These are phyloP conservation scores for Wilhelminamyces savonicus DNA, from an alignment of 805 yeast species.

Conservation along the genomic window DNA sequence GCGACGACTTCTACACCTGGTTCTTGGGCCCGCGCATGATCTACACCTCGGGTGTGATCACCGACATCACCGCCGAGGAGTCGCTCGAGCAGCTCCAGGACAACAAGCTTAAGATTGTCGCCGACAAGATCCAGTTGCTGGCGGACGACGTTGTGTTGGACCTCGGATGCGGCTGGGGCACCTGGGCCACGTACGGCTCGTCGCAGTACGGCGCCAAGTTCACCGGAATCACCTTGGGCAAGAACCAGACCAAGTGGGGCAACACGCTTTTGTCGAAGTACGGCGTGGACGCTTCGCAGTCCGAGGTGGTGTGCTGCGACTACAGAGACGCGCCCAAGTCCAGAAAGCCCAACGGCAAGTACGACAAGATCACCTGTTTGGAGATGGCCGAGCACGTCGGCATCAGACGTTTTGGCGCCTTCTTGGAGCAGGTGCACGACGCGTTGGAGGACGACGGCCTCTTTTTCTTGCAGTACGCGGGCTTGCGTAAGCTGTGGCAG, in stretches of 20 bases:
- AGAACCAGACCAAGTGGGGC: conserved; percentile 89
- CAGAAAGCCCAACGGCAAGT: conserved; percentile 37
- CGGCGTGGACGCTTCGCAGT: conserved; percentile 64
- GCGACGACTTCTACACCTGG: conserved; percentile 93
- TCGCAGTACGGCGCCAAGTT: conserved; percentile 77
- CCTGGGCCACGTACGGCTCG: conserved; percentile 80
- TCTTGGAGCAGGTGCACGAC: conserved; percentile 74
- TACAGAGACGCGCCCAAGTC: conserved; percentile 87
- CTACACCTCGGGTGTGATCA: conserved; percentile 80
- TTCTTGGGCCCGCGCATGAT: conserved; percentile 93
- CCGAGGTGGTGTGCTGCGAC: conserved; percentile 73
- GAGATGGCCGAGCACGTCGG: conserved; percentile 98
- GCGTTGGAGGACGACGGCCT: conserved; percentile 90
- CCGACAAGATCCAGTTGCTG: conserved; percentile 74
- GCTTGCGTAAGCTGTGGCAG: conserved; percentile 88
- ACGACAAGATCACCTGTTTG: conserved; percentile 82
- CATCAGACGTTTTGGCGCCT: conserved; percentile 70
- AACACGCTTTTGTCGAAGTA: conserved; percentile 61
- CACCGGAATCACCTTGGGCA: conserved; percentile 87
- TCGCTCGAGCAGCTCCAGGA: conserved; percentile 78
- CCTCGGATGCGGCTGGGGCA: conserved; percentile 96
- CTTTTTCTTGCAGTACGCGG: conserved; percentile 84
- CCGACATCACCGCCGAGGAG: conserved; percentile 67
- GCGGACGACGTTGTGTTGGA: conserved; percentile 74
- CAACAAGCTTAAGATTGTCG: conserved; percentile 80